Conservation (phyloP, 2,329 filamentous ascomycete species). For the Claviceps sp. region DNA sequence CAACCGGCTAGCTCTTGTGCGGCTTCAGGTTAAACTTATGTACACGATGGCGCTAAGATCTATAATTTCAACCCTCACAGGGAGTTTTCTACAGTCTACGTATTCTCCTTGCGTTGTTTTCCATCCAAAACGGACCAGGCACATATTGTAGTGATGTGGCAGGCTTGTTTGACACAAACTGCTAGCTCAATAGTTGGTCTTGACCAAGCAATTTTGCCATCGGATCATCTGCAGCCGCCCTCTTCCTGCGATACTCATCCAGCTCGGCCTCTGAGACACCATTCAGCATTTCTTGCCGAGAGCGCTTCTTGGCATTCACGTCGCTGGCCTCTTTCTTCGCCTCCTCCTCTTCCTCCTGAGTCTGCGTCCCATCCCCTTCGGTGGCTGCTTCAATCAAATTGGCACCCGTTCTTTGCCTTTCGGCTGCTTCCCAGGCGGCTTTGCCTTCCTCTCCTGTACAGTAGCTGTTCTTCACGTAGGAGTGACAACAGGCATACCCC, state of each 20-base stretch:
- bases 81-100: no score
- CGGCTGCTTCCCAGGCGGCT: slow-evolving; percentile 63
- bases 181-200: slow-evolving; percentile 44
- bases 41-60: not conserved
- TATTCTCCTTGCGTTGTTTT: not conserved
- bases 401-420: slow-evolving; percentile 41
- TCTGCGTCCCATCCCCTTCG: slow-evolving; percentile 13
- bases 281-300: slow-evolving; percentile 63
- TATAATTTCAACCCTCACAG: not conserved
- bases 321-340: slow-evolving; percentile 20
- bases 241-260: slow-evolving; percentile 70
- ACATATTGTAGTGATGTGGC: not conserved
- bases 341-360: slow-evolving; percentile 12
- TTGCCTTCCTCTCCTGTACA: slow-evolving; percentile 89
- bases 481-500: slow-evolving; percentile 95
- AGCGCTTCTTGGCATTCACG: slow-evolving; percentile 49
- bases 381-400: slow-evolving; percentile 25
- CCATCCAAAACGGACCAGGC: not conserved
- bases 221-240: slow-evolving; percentile 63
- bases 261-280: slow-evolving; percentile 73
- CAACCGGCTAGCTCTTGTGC: not conserved
- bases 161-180: not conserved
- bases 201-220: slow-evolving; percentile 73
- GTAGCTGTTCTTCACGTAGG: slow-evolving; percentile 88
- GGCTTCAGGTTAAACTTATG: not conserved